Evolutionary conservation across 2,329 filamentous ascomycete species (phyloP), one percentile per base, ranked within the genome.

Genomic region (Sclerotinia spermophila): DNA sequence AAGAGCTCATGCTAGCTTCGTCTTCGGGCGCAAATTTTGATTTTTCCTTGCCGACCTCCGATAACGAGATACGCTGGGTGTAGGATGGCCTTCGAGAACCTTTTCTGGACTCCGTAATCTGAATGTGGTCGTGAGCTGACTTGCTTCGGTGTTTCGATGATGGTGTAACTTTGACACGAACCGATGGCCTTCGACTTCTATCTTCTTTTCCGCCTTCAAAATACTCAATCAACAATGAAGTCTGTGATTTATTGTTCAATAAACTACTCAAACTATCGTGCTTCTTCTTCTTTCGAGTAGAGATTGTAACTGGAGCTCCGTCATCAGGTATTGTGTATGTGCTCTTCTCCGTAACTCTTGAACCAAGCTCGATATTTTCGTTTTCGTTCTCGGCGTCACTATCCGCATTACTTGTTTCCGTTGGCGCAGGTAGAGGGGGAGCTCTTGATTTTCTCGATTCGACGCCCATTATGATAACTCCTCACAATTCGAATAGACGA

Each of bases 271-370:
- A 78, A 53, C 79, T 81, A 73, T 82, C 80, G 73, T 84, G 82
- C 35, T 65, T 33, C 79, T 86, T 88, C 80, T 88, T 90, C 76
- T 87, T 85, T 72, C 87, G 88, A 59, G 95, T 97, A 79, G 91
- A 90, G 80, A 99, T 96, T 72, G 93, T 98, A 78, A 99, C 90
- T 56, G 94, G 94, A 68, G 92, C 95, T 79, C 92, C 93, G 87
- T 96, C 92, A 78, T 94, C 92, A 71, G 92, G 92, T 67, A 96
- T 86, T 51, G 91, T 93, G 81, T 92, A 94, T 68, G 90, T 89
- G 82, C 80, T 91, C 80, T 88, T 86, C 80, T 90, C 87, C 75
- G 87, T 90, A 72, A 87, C 85, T 73, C 86, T 86, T 73, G 91
- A 93, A 75, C 92, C 87, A 73, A 91, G 79, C 75, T 87, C 85